Evolutionary conservation across 345 rosid species (phyloP), one percentile per base, ranked within the genome.

Genomic region (Eucalyptus sp.): DNA sequence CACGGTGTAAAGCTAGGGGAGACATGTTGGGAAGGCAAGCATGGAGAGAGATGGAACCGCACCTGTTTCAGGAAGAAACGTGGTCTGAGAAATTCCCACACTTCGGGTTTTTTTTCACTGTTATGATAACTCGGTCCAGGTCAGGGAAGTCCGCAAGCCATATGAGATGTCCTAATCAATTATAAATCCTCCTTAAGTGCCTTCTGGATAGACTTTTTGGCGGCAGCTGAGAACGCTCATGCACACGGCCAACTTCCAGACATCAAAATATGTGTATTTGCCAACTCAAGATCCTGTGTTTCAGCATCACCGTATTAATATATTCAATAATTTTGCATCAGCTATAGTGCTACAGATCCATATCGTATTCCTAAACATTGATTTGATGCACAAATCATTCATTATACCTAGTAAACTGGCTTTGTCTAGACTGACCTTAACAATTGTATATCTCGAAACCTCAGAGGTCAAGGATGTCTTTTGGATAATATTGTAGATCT

Each of bases 41-140:
- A 93, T 13, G 96, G 99, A 33, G 98, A 96, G 79, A 68, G 93
- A 15, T 97, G 99, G 99, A 97, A 97, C 88, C 94, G 98, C 49
- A 96, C 98, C 6, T 97, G 99, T 97, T 48, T 79, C 88, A 49
- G 89, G 96, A 95, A 91, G 97, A 96, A 48, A 97, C 98, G 10
- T 96, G 99, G 98, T 96, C 94, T n/a, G 99, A 97, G 95, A 94
- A 95, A 89, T 96, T 96, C 91, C 99, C 99, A 5, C 99, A 96
- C 91, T 97, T 89, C 33, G 96, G 98, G 62, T 56, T 56, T 56
- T 1, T 83, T 96, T 91, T 91, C 99, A 95, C 93, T 97, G 98
- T 91, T 96, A 93, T 66, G 98, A 97, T 88, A 96, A 97, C 93
- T 96, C 98, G 7, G 92, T 93, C 89, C 98, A 94, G 92, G 97